Evolutionary conservation across 1,139 yeast species (phyloP).

Genomic region (Suhomyces kunorum): DNA sequence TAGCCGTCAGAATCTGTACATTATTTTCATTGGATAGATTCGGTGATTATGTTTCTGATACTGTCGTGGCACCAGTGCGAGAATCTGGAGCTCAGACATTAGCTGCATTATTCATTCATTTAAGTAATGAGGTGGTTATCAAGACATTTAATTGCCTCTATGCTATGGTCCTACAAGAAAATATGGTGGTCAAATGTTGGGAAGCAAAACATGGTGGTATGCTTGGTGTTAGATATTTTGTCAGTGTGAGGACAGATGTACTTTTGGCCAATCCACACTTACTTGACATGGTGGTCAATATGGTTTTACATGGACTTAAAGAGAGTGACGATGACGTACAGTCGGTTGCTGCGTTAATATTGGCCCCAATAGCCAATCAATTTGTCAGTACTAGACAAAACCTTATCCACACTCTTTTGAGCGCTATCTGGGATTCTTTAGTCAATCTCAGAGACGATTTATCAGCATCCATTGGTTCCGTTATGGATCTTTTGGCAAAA

Average conservation of each 20-base stretch:
- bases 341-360: slow-evolving; percentile 92
- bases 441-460: slow-evolving; percentile 86
- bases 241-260: slow-evolving; percentile 82
- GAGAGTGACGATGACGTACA: slow-evolving; percentile 95
- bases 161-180: slow-evolving; percentile 71
- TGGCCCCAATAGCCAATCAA: slow-evolving; percentile 84
- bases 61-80: slow-evolving; percentile 97
- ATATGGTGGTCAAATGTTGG: slow-evolving; percentile 60
- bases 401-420: slow-evolving; percentile 63
- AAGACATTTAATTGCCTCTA: slow-evolving; percentile 68
- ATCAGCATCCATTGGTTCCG: slow-evolving; percentile 93
- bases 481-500: slow-evolving; percentile 90
- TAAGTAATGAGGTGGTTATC: slow-evolving; percentile 53
- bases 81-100: slow-evolving; percentile 95
- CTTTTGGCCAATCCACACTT: slow-evolving; percentile 59
- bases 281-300: slow-evolving; percentile 70
- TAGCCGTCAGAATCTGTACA: slow-evolving; percentile 82
- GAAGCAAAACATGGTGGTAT: slow-evolving; percentile 99
- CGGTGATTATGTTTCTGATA: slow-evolving; percentile 96
- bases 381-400: slow-evolving; percentile 68
- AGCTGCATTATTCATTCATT: slow-evolving; percentile 81
- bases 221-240: slow-evolving; percentile 89
- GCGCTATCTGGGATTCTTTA: slow-evolving; percentile 86
- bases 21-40: slow-evolving; percentile 91
- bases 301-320: slow-evolving; percentile 84